Evolutionary conservation across 345 rosid genomes (phyloP), one percentile per base, ranked within the genome.

Genomic region (Citrus mangshanensis): DNA sequence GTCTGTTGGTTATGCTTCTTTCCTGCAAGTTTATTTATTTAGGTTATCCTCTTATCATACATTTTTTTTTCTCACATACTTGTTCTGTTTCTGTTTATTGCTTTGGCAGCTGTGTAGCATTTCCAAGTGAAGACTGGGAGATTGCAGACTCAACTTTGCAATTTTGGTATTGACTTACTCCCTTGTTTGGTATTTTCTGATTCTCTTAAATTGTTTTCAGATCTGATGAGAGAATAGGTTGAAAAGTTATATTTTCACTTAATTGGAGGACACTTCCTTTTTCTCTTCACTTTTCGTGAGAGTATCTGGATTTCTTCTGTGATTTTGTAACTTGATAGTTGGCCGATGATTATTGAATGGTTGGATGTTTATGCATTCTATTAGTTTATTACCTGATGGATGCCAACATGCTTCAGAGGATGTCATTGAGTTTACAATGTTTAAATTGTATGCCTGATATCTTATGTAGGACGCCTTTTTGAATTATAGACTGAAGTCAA

Each of bases 91-190:
- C 27, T 69, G 68, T 83, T 71, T 80, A 25, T 69, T 77, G 58
- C 81, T 19, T 67, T 82, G 72, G 77, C 89, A 95, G 99, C 72
- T 95, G 99, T 82, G 91, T 92, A 80, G 84, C 94, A 81, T 95
- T 89, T 90, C 96, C 99, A 83, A 87, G 91, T 85, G 99, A 93
- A 76, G 95, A 92, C 76, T 95, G 99, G 98, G 95, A 92, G 85
- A 95, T 93, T 85, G 98, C 99, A 24, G 99, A 93, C 87, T 95
- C 99, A 70, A 95, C 99, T 82, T 87, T 95, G 88, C 99, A 92
- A 78, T 93, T 95, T 85, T 95, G 99, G 99, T 92, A 93, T 73
- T 46, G 42, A 38, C 72, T 78, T 59, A 56, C 32, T 81, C n/a
- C 58, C 8, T 77, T 65, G n/a, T 56, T 61, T 74, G 77, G 38